These are phyloP conservation scores for Corymbia maculata DNA, from an alignment of 345 rosid species.

Conservation along the genomic window DNA sequence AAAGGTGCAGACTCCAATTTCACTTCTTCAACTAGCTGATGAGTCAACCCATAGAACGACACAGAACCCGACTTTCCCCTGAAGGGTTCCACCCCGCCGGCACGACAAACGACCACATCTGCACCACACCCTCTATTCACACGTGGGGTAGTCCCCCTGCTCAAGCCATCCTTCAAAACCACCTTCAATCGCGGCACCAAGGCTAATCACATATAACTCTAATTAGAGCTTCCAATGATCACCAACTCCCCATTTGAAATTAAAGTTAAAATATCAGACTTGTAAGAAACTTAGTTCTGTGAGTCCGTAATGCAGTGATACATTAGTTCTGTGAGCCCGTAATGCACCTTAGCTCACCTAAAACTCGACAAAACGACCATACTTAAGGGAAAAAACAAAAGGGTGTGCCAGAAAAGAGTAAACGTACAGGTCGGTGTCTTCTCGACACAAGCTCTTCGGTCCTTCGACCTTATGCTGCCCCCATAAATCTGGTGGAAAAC, in stretches of 20 bases:
- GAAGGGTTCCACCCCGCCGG: slow-evolving; percentile 43
- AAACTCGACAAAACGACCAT: background rate
- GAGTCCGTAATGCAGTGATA: background rate
- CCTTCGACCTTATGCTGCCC: slow-evolving; percentile 4
- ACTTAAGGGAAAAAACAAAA: background rate
- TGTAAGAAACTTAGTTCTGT: background rate
- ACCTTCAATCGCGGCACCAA: background rate
- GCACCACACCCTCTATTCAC: background rate
- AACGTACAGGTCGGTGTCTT: slow-evolving; percentile 15
- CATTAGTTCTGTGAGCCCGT: background rate
- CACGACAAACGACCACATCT: slow-evolving; percentile 4
- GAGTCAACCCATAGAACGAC: slow-evolving; percentile 64
- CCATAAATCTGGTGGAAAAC: slow-evolving; percentile 22
- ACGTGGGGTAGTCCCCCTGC: background rate
- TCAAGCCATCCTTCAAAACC: background rate
- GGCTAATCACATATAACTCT: background rate
- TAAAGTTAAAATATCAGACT: background rate
- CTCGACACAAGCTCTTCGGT: slow-evolving; percentile 1
- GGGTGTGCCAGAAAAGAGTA: background rate
- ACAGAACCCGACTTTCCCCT: slow-evolving; percentile 78
- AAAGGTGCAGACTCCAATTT: slow-evolving; percentile 62
- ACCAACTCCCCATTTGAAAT: background rate
- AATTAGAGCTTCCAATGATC: background rate
- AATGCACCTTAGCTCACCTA: background rate
- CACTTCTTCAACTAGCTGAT: slow-evolving; percentile 69